phyloP scores from a whole-genome alignment of 2,329 filamentous ascomycete species.

The Dothideomycetes sp. region DNA sequence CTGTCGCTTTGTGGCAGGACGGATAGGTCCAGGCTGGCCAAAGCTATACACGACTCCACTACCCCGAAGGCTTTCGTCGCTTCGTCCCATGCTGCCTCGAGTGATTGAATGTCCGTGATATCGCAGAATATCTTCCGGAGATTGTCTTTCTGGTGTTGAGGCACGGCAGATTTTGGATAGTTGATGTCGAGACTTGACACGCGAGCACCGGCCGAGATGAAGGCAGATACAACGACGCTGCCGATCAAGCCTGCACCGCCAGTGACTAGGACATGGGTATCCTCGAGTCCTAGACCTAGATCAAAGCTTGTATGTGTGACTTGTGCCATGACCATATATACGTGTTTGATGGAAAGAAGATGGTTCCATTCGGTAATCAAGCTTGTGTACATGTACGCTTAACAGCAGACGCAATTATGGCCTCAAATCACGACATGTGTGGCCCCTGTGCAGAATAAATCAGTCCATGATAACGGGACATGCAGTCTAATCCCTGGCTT shows the following conservation, averaged over 20 bases:
- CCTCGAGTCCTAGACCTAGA: constrained; percentile 25
- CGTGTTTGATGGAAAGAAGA: no score
- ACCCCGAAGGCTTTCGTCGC: constrained; percentile 25
- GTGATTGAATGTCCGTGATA: constrained; percentile 22
- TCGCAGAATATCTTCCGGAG: constrained; percentile 19
- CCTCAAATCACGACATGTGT: no score
- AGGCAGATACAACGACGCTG: constrained; percentile 25
- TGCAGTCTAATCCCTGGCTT: no score
- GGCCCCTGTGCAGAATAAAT: no score
- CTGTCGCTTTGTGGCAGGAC: constrained; percentile 27
- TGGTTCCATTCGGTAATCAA: no score
- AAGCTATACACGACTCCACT: constrained; percentile 30
- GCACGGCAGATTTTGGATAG: constrained; percentile 4
- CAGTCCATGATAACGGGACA: no score
- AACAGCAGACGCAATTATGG: no score
- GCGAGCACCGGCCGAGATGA: constrained; percentile 30
- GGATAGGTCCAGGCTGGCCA: constrained; percentile 33
- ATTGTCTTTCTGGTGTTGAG: constrained; percentile 18
- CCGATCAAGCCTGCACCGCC: constrained; percentile 32
- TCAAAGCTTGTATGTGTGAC: no score
- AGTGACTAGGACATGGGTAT: constrained; percentile 29
- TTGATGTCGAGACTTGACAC: constrained; percentile 23
- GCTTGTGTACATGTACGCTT: no score
- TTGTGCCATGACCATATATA: no score
- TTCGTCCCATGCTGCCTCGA: constrained; percentile 23